These are phyloP conservation scores for Calonectria multiphialidica DNA, from an alignment of 2,329 filamentous ascomycete genomes.

Conservation along the genomic window DNA sequence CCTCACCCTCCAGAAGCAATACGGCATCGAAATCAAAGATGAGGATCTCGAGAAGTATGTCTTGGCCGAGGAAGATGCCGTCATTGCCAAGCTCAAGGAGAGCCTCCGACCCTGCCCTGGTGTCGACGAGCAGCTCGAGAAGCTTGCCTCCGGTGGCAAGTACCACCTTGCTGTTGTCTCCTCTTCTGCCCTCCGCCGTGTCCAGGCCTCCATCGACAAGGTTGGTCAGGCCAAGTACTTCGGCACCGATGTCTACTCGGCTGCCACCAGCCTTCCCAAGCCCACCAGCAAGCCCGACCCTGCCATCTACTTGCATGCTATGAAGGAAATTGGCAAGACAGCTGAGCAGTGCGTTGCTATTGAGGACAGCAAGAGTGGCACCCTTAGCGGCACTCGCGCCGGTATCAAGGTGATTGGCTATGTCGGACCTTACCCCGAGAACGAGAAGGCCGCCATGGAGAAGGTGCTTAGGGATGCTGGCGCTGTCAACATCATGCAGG, in stretches of 20 bases:
- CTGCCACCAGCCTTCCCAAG: slow-evolving; percentile 80
- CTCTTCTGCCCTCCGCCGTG: slow-evolving; percentile 82
- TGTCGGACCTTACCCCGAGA: slow-evolving; percentile 79
- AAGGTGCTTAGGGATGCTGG: slow-evolving; percentile 71
- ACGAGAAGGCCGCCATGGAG: slow-evolving; percentile 75
- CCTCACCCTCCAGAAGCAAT: slow-evolving; percentile 78
- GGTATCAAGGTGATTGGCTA: slow-evolving; percentile 87
- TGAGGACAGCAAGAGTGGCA: slow-evolving; percentile 90
- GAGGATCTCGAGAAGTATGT: slow-evolving; percentile 83
- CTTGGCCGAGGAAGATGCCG: slow-evolving; percentile 81
- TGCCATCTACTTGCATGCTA: slow-evolving; percentile 85
- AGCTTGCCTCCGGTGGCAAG: slow-evolving; percentile 69
- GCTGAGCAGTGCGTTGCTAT: slow-evolving; percentile 82
- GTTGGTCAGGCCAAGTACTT: slow-evolving; percentile 87
- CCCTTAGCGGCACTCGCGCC: slow-evolving; percentile 78
- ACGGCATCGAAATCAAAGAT: slow-evolving; percentile 76
- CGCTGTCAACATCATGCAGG: slow-evolving; percentile 70
- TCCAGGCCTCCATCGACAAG: slow-evolving; percentile 83
- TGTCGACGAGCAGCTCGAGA: slow-evolving; percentile 75
- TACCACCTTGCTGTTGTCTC: slow-evolving; percentile 86
- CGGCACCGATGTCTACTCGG: slow-evolving; percentile 81
- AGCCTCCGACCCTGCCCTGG: slow-evolving; percentile 77
- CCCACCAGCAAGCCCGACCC: slow-evolving; percentile 95
- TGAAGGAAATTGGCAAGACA: slow-evolving; percentile 78
- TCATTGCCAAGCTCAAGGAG: slow-evolving; percentile 82